Evolutionary conservation across 495 filamentous ascomycete genomes (phyloP).

Genomic region (Penicillium paradoxum): DNA sequence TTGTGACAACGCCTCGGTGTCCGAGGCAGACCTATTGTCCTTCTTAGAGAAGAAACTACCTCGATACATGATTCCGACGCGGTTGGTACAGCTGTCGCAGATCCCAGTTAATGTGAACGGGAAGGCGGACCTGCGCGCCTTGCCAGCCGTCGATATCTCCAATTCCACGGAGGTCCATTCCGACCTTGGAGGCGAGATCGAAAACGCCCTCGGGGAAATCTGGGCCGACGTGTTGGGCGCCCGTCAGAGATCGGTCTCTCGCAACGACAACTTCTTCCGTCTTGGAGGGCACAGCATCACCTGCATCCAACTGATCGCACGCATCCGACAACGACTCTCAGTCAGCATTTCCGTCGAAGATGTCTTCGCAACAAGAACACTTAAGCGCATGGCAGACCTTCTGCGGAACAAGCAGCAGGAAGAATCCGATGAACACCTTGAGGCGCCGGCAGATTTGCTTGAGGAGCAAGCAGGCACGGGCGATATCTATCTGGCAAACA

Average conservation of each 20-base stretch:
- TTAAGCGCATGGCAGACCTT: not conserved
- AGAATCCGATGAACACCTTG: not conserved
- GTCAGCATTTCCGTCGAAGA: not conserved
- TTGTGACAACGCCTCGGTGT: not conserved
- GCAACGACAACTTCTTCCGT: not conserved
- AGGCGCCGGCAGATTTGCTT: not conserved
- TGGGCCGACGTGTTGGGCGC: not conserved
- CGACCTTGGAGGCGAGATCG: not conserved
- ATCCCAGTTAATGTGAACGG: not conserved
- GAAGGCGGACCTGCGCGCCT: not conserved
- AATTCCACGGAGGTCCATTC: not conserved
- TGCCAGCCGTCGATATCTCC: not conserved
- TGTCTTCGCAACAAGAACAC: not conserved
- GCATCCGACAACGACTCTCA: not conserved
- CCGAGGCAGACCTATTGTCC: not conserved
- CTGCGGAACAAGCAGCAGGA: not conserved
- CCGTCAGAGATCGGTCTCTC: not conserved
- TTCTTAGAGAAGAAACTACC: not conserved
- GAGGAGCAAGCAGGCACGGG: not conserved
- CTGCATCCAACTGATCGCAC: not conserved
- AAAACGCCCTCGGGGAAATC: not conserved
- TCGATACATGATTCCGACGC: not conserved
- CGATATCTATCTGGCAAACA: not conserved
- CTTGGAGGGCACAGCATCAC: not conserved
- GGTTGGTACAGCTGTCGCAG: not conserved